Percentiles rank a stretch among this genome's conserved stretches.
Evolutionary conservation across 2,329 filamentous ascomycete species (phyloP).

Genomic region (Xylariaceae sp.): DNA sequence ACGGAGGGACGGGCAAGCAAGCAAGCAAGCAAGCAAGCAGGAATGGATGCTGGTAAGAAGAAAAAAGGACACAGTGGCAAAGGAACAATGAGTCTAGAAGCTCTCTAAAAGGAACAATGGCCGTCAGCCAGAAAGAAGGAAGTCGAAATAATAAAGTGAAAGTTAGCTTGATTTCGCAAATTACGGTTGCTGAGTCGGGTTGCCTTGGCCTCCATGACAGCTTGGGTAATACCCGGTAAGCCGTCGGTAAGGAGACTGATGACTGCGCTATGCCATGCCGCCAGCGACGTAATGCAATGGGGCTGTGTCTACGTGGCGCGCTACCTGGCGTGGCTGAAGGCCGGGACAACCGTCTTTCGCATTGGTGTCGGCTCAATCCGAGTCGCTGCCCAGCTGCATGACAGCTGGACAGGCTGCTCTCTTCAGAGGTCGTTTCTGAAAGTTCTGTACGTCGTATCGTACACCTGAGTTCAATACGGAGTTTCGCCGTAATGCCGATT

Average conservation of each 20-base stretch:
- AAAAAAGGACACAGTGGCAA: conserved; percentile 1
- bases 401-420: background rate
- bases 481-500: too few species aligned
- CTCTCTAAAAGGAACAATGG: background rate
- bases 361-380: conserved; percentile 8
- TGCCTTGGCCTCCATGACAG: conserved; percentile 4
- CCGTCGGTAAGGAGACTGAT: background rate
- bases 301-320: conserved; percentile 25
- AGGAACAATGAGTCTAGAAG: conserved; percentile 2
- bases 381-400: conserved; percentile 10
- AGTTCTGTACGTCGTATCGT: too few species aligned
- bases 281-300: conserved; percentile 31
- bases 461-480: too few species aligned
- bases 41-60: too few species aligned
- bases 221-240: conserved; percentile 15
- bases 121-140: background rate
- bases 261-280: conserved; percentile 16
- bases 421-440: too few species aligned
- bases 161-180: conserved; percentile 15
- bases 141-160: conserved; percentile 3
- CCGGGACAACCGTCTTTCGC: background rate
- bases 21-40: background rate
- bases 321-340: conserved; percentile 17
- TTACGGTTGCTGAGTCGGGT: conserved; percentile 6
- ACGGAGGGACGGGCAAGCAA: background rate